Evolutionary conservation across 768 basidiomycete genomes (phyloP).

Genomic region (Boletus coccyginus): DNA sequence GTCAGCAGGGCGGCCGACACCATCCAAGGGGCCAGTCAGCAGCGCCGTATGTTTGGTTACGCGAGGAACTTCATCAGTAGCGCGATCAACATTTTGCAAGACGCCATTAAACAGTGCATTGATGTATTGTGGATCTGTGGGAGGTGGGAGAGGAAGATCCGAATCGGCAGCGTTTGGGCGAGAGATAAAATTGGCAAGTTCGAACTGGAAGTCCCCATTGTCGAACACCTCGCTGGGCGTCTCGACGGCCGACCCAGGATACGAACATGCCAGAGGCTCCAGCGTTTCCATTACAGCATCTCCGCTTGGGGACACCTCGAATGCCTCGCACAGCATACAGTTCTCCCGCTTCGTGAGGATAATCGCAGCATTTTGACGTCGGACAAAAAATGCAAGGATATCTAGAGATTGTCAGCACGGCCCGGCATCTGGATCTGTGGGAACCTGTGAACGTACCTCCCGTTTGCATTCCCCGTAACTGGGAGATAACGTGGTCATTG

Average conservation of each 20-base stretch:
- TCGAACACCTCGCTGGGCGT: constrained; percentile 20
- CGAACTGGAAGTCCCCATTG: neutral
- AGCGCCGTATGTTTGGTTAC: constrained; percentile 20
- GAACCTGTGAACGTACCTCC: neutral
- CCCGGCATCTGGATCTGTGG: no score
- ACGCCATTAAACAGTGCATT: no score
- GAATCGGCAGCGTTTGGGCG: no score
- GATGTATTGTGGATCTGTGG: no score
- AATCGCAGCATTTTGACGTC: constrained; percentile 11
- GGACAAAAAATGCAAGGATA: constrained; percentile 34
- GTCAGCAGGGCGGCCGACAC: no score
- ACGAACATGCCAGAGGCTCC: constrained; percentile 20
- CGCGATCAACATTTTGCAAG: neutral
- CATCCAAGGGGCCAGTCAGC: no score
- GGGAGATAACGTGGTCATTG: neutral
- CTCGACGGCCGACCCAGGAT: constrained; percentile 39
- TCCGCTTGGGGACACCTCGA: constrained; percentile 37
- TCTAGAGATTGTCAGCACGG: constrained; percentile 22
- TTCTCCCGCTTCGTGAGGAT: constrained; percentile 29
- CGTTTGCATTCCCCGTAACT: neutral
- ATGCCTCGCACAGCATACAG: constrained; percentile 37
- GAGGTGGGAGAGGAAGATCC: no score
- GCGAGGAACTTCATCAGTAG: constrained; percentile 2
- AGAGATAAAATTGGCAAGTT: neutral
- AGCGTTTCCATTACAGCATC: neutral